Evolutionary conservation across 352 stramenopile genomes (phyloP), one percentile per base, ranked within the genome.

Genomic region (Phytopythium aichiense): DNA sequence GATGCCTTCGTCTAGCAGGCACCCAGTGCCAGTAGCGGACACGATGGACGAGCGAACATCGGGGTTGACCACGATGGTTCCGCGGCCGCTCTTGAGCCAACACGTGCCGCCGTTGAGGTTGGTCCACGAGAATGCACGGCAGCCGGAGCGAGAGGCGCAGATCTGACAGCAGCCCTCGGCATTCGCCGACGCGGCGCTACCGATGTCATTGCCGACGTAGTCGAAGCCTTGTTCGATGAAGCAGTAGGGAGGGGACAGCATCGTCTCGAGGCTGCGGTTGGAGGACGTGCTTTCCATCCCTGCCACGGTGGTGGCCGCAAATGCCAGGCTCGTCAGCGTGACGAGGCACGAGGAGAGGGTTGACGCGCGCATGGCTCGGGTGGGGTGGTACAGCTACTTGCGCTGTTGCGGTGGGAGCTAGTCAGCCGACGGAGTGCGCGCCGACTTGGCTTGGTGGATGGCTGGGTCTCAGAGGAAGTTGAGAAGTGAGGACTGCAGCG

Each of bases 31-130:
- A 2, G 30, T 40, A 8, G 33, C 31, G 16, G 50, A n/a, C 30
- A 22, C 25, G 22, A 40, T 40, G 30, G 22, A 52, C 46, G 46
- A 30, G 4, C n/a, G 46, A 33, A 33, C n/a, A 31, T 31, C 28
- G 28, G 28, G 28, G 28, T 31, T 31, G 28, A 5, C 49, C 48
- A 65, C 57, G 43, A 75, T 56, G 2, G 61, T 62, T 60, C 67
- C 71, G 2, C 64, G 64, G 7, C 58, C 69, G 35, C 66, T 84
- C 69, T 88, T 88, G 60, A 89, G 65, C 71, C 72, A 89, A 62
- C 77, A 87, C 13, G 71, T 87, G 28, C 77, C 77, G 8, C 74
- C 74, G 38, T 79, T 79, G 33, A 58, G 61, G 56, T 66, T 64
- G n/a, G 58, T 81, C 76, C 76, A 90, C 42, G 78, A 76, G 56